Conservation (phyloP, 805 yeast species). For the Nakazawaea wyomingensis region DNA sequence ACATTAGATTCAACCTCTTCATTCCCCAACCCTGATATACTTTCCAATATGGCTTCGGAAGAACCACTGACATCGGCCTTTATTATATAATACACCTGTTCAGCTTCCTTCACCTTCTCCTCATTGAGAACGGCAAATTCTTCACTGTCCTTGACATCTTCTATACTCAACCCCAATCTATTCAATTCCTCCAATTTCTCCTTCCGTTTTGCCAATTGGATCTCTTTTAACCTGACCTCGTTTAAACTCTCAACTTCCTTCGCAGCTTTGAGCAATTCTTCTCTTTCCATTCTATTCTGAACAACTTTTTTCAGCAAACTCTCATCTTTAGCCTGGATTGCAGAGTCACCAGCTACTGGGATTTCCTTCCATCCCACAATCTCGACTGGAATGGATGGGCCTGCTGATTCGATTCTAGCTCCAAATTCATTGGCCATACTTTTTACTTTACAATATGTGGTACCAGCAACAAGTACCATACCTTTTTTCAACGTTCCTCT, state of each 20-base stretch:
- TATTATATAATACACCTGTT: slow-evolving; percentile 53
- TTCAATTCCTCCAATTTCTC: slow-evolving; percentile 53
- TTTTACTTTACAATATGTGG: slow-evolving; percentile 78
- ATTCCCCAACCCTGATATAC: slow-evolving; percentile 79
- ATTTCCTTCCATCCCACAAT: slow-evolving; percentile 91
- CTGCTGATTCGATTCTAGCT: slow-evolving; percentile 55
- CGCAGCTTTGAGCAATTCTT: slow-evolving; percentile 48
- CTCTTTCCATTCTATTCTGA: slow-evolving; percentile 54
- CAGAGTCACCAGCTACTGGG: slow-evolving; percentile 87
- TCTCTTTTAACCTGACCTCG: slow-evolving; percentile 52
- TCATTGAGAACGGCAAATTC: slow-evolving; percentile 20
- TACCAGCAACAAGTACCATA: slow-evolving; percentile 75
- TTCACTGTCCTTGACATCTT: slow-evolving; percentile 33
- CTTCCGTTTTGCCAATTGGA: slow-evolving; percentile 45
- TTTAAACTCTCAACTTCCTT: slow-evolving; percentile 68
- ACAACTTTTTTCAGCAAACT: slow-evolving; percentile 70
- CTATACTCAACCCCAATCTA: slow-evolving; percentile 53
- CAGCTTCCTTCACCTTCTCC: slow-evolving; percentile 22
- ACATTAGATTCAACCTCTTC: slow-evolving; percentile 73
- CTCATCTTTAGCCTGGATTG: slow-evolving; percentile 73
- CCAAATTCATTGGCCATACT: slow-evolving; percentile 74
- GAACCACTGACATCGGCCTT: slow-evolving; percentile 95
- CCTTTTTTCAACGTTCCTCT: slow-evolving; percentile 75
- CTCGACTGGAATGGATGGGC: slow-evolving; percentile 88
- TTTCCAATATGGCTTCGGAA: slow-evolving; percentile 85